These are phyloP conservation scores for Plasmodium chabaudi DNA, from an alignment of 169 alveolate species.

Conservation along the genomic window DNA sequence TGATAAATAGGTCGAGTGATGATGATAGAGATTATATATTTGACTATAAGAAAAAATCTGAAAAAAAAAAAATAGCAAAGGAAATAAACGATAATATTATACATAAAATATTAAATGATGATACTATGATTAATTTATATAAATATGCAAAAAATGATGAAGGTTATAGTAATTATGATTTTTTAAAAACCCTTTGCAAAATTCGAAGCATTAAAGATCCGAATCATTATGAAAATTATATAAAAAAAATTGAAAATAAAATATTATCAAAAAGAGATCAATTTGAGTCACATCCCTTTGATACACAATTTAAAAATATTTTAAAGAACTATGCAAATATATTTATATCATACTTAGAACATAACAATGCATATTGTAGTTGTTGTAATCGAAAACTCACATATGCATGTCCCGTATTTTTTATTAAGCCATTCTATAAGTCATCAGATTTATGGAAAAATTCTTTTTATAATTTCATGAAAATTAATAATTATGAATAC, in stretches of 20 bases:
- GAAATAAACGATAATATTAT: conserved; percentile 41
- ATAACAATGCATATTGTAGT: conserved; percentile 44
- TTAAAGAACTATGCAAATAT: conserved; percentile 74
- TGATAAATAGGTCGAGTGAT: not conserved
- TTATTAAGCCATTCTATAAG: conserved; percentile 66
- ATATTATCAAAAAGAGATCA: conserved; percentile 73
- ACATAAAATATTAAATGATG: conserved; percentile 35
- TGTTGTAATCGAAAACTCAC: conserved; percentile 61
- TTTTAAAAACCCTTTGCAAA: conserved; percentile 65
- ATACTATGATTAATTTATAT: conserved; percentile 40
- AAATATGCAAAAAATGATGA: conserved; percentile 57
- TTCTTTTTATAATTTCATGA: conserved; percentile 68
- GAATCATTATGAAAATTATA: conserved; percentile 47
- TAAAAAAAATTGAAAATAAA: conserved; percentile 68
- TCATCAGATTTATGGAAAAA: conserved; percentile 68
- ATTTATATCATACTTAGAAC: conserved; percentile 29
- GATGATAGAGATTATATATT: not conserved
- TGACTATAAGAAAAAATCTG: not conserved
- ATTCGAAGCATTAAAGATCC: conserved; percentile 32
- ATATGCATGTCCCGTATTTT: conserved; percentile 73
- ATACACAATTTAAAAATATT: conserved; percentile 66
- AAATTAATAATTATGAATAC: conserved; percentile 56
- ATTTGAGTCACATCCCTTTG: conserved; percentile 74
- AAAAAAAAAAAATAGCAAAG: conserved; percentile 15
- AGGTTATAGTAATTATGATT: conserved; percentile 57